Conservation (phyloP, 495 filamentous ascomycete genomes). For the Trichoderma virens region DNA sequence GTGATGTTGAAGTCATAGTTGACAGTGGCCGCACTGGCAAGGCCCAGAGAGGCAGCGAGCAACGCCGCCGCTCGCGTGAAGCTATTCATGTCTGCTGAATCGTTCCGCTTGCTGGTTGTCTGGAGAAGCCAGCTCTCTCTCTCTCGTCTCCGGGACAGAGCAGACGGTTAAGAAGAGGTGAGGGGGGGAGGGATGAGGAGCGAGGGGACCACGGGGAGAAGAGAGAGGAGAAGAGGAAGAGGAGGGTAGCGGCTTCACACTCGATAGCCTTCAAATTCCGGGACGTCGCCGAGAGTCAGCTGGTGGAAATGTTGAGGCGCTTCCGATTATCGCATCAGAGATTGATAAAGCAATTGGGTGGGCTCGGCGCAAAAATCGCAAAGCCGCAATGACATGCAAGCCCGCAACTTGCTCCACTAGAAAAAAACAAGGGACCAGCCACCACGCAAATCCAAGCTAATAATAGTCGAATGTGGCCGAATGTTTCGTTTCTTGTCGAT, state of each 20-base stretch:
- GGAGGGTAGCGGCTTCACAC: background rate
- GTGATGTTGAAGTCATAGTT: conserved; percentile 71
- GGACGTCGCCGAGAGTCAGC: background rate
- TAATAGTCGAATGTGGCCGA: background rate
- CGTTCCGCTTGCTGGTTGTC: background rate
- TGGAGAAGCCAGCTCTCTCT: background rate
- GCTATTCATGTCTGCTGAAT: background rate
- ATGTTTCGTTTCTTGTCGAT: background rate
- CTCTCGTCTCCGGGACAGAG: background rate
- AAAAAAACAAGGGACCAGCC: background rate
- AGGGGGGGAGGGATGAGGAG: background rate
- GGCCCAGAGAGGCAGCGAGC: conserved; percentile 3
- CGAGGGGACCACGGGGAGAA: background rate
- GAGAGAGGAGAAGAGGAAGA: background rate
- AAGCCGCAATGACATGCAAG: background rate
- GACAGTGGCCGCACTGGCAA: conserved; percentile 49
- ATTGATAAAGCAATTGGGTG: background rate
- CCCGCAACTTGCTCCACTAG: background rate
- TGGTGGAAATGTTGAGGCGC: background rate
- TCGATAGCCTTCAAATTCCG: background rate
- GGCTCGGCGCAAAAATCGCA: background rate
- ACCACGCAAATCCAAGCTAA: background rate
- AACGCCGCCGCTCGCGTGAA: background rate
- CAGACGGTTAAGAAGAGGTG: background rate
- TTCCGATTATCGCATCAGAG: conserved; percentile 4